A percentile compares a stretch with the other conserved stretches of the same genome.
Conservation (phyloP, 78 protist genomes). For the Dictyostelium intermedium region DNA sequence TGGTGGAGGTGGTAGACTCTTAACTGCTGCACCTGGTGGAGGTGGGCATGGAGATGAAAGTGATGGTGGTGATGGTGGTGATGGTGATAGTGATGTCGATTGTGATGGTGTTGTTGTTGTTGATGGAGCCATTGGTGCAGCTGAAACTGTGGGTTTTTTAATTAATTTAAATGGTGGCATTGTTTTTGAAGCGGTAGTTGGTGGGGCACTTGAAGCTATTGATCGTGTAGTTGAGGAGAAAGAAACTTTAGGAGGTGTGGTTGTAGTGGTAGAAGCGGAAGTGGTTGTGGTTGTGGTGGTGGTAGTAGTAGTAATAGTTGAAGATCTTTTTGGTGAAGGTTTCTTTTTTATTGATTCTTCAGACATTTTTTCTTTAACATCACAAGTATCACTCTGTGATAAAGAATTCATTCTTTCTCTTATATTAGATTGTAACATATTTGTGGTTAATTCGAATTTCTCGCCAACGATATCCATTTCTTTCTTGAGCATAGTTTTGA, state of each 20-base stretch:
- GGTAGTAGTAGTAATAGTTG: background rate
- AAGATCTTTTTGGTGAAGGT: background rate
- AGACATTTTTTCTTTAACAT: background rate
- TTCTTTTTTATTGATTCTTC: background rate
- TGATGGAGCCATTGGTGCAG: background rate
- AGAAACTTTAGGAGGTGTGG: too few species aligned
- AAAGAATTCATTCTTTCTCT: background rate
- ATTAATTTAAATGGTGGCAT: background rate
- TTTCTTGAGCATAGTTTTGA: background rate
- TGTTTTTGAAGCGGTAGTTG: background rate
- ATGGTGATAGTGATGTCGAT: background rate
- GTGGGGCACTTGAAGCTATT: background rate
- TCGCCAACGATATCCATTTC: background rate
- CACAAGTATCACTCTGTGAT: background rate
- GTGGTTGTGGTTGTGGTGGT: background rate
- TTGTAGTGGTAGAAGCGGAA: background rate
- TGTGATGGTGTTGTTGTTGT: background rate
- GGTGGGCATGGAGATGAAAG: background rate
- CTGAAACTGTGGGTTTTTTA: background rate
- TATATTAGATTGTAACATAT: background rate
- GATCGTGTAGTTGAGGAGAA: background rate
- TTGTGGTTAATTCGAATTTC: background rate
- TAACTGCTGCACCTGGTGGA: background rate
- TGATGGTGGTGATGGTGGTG: background rate
- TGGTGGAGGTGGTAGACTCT: background rate